Base-by-base conservation (phyloP, 2,329 filamentous ascomycete genomes). In the Venturiaceae sp. region DNA sequence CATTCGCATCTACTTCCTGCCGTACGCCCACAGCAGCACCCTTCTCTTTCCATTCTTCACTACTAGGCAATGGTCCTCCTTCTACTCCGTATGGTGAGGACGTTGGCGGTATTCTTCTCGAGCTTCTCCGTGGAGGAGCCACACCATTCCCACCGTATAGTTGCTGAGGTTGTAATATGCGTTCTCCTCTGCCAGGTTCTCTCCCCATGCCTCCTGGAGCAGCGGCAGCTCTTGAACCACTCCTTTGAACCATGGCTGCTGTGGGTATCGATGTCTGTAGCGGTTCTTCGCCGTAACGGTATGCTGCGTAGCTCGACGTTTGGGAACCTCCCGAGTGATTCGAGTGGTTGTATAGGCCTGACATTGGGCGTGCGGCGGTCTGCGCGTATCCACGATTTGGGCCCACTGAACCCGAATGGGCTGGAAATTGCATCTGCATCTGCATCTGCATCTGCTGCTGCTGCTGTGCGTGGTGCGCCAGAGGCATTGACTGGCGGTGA, bases 21-120 rank as follows among this genome's bases (percentile, higher is more conserved):
- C 88, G 83, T 56, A 92, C 81, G 19, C 86, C 85, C 30, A 95
- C 84, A 1, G 92, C 91, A n/a, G 94, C 92, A 46, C 94, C 94
- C 61, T 87, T 85, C 44, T 99, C 92, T 73, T 95, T 90, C 94
- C 94, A 97, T 63, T 97, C 92, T 66, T 96, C 92, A 65, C 85
- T 92, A 66, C 86, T 90, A 44, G 80, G 76, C 36, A 78, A 74
- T 62, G 77, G 79, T 0, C 80, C 81, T 55, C 80, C 80, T 63
- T 86, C 83, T 39, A 79, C 64, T 28, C 74, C 75, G 67, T 85
- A 84, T 6, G 80, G 74, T 3, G 73, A 72, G 19, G 59, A 39
- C 33, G 28, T 32, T 11, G 47, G 60, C n/a, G 80, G 81, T 71
- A 87, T 82, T 47, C 87, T 84, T 68, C 85, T 83, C 11, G 91